Evolutionary conservation across 805 yeast genomes (phyloP), one percentile per base, ranked within the genome.

Genomic region (Priceomyces fermenticarens): DNA sequence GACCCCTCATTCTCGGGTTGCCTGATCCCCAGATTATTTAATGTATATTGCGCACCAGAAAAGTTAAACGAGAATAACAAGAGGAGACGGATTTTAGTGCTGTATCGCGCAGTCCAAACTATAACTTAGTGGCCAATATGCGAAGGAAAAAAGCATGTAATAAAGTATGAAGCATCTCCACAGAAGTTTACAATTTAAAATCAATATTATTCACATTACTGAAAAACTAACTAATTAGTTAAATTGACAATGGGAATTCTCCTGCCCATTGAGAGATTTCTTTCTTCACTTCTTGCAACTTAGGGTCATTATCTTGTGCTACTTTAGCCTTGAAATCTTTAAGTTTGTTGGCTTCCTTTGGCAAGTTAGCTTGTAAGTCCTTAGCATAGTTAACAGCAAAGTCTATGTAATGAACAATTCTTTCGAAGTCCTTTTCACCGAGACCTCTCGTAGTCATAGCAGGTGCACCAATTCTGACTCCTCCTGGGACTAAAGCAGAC

Each of bases 381-480:
- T 77, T 77, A 44, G 97, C 89, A 60, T 81, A 80, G 54, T 77
- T 74, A 44, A 87, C 89, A 29, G 97, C 95, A 51, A 71, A 67
- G 60, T 85, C 86, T 57, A 91, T 86, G 72, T 77, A 88, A 40
- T 73, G 77, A 32, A 90, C 91, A 42, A 91, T 93, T 60, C 77
- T 76, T 47, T 73, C 81, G 60, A 91, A 91, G 56, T 91, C 98
- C 42, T 70, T 76, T 46, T 75, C 77, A 39, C 79, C 79, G 59
- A 91, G 84, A 35, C 97, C 97, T 73, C 99, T 83, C 39, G 97
- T 88, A 42, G 97, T 85, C 98, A 91, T 91, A 36, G 98, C 98
- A 44, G 99, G 99, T 12, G 98, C 87, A 55, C 99, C 99, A 46
- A 91, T 85, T 74, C 99, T 85, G 51, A 91, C 73, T 55, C 99